phyloP scores from a whole-genome alignment of 345 rosid genomes.

The Rhizophora mangle region DNA sequence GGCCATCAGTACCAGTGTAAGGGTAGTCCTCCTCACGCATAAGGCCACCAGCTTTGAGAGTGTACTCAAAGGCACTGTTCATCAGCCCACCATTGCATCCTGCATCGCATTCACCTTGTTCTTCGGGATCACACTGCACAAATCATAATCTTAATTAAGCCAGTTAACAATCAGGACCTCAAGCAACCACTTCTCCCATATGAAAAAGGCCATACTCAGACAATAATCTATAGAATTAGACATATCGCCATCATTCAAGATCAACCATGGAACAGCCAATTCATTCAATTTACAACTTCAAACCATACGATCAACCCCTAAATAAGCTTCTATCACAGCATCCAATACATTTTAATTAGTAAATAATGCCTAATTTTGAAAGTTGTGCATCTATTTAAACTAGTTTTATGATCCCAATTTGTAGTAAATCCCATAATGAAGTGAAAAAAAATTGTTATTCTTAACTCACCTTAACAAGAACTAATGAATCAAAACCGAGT shows the following conservation, averaged over 20 bases:
- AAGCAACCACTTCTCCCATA: neutral
- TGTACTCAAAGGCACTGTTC: slow-evolving; percentile 83
- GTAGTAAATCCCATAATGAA: neutral
- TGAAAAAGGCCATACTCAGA: too few relatives aligned
- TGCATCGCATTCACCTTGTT: slow-evolving; percentile 65
- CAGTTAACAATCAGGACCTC: neutral
- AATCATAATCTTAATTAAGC: neutral
- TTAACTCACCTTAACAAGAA: too few relatives aligned
- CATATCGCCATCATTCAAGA: neutral
- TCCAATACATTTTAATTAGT: neutral
- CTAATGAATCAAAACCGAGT: too few relatives aligned
- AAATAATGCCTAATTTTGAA: neutral
- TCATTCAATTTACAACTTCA: neutral
- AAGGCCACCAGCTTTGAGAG: slow-evolving; percentile 78
- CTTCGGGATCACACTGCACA: slow-evolving; percentile 84
- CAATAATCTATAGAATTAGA: neutral
- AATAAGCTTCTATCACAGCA: neutral
- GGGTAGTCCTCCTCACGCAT: slow-evolving; percentile 88
- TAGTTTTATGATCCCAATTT: neutral
- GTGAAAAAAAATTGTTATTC: neutral
- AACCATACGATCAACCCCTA: neutral
- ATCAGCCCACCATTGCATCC: slow-evolving; percentile 96
- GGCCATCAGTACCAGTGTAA: slow-evolving; percentile 62
- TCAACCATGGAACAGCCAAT: neutral
- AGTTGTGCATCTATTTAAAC: neutral